Base-by-base conservation (phyloP, 2,329 filamentous ascomycete genomes). In the Colletotrichum sp. region DNA sequence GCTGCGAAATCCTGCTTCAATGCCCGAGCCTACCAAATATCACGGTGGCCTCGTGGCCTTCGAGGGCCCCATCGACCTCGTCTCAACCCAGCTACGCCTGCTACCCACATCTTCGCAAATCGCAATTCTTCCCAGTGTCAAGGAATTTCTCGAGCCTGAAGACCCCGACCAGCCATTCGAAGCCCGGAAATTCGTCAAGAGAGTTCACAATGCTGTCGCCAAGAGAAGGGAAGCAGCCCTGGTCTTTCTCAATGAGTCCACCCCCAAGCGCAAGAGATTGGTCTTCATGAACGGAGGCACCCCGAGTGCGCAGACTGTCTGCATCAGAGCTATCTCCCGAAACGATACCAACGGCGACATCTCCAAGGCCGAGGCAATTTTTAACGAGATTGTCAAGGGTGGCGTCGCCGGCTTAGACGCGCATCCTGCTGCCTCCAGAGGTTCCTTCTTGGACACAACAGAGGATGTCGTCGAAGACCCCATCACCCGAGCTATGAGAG, bases 271-370 rank as follows among this genome's bases (percentile, higher is more conserved):
- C 74, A 91, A 89, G 78, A 88, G 88, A 72, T 81, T 93, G 6
- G 91, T 92, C 9, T 92, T 93, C 78, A 84, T 92, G 82, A 88
- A 92, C 68, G 92, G 92, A 5, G 91, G 92, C 12, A 90, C 89
- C 5, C 85, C 89, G 12, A 86, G 88, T 71, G 91, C 91, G 2
- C 88, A 89, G 69, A 83, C 88, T 8, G 84, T 88, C 28, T 93
- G 91, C 79, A 87, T 93, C 71, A 83, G 84, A 44, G 84, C 85
- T 34, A 92, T 93, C 67, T 89, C 88, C 81, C 82, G 89, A 68
- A 84, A 90, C 74, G 83, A 89, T 71, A 90, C 89, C 1, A 80
- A 85, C 52, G 90, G 90, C 3, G 85, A 91, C 78, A 78, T 87
- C 16, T 77, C 79, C n/a, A 84, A 85, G 73, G 92, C 92, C 0